Evolutionary conservation across 108 stramenopile species (phyloP).

Genomic region (Asterionellopsis glacialis): DNA sequence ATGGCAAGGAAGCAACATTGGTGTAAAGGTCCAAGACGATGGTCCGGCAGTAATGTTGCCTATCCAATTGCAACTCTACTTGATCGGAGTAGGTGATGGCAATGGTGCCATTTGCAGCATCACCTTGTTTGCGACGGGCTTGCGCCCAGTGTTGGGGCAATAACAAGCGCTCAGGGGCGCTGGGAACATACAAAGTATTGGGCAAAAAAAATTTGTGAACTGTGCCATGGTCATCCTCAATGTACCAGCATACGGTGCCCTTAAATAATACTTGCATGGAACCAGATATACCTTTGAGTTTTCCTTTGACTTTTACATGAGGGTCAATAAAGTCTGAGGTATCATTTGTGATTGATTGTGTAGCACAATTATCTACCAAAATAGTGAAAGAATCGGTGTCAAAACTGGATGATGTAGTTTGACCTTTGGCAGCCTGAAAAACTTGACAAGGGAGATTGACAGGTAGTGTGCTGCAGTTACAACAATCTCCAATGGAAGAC

Average conservation of each 20-base stretch:
- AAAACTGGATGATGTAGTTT: background rate
- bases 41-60: too few species aligned
- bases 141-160: too few species aligned
- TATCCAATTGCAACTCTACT: too few species aligned
- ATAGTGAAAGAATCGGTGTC: too few species aligned
- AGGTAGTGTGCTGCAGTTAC: background rate
- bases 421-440: background rate
- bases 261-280: background rate
- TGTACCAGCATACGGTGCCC: constrained; percentile 10
- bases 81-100: too few species aligned
- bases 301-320: too few species aligned
- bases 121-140: constrained; percentile 1
- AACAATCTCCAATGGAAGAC: background rate
- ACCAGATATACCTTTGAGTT: too few species aligned
- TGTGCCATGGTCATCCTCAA: constrained; percentile 26
- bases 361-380: constrained; percentile 1
- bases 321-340: too few species aligned
- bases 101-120: constrained; percentile 2
- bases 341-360: constrained; percentile 2
- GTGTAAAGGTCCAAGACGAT: too few species aligned
- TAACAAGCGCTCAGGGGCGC: too few species aligned
- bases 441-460: background rate
- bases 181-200: constrained; percentile 30
- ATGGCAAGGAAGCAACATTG: too few species aligned
- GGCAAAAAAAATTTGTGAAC: constrained; percentile 21